These are phyloP conservation scores for Cucurbita moschata DNA, from an alignment of 306 rosid species.

Conservation along the genomic window DNA sequence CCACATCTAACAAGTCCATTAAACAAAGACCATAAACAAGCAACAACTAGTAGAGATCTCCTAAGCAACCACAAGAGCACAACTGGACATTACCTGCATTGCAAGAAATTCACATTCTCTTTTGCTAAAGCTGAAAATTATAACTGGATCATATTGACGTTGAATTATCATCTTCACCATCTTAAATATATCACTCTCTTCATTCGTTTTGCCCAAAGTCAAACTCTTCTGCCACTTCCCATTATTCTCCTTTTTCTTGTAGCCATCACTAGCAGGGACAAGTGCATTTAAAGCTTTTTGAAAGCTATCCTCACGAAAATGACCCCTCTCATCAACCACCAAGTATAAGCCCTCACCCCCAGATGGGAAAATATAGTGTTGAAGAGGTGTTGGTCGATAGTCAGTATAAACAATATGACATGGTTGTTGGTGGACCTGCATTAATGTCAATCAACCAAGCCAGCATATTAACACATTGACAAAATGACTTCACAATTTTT, in stretches of 20 bases:
- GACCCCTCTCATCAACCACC: conserved; percentile 83
- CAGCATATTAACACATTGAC: neutral
- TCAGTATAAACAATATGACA: conserved; percentile 93
- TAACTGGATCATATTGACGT: conserved; percentile 89
- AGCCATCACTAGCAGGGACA: conserved; percentile 39
- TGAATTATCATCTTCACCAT: conserved; percentile 95
- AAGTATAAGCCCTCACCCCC: conserved; percentile 75
- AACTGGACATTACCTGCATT: conserved; percentile 60
- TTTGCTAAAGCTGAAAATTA: conserved; percentile 94
- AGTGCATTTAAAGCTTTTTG: conserved; percentile 70
- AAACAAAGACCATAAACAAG: neutral
- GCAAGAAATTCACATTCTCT: conserved; percentile 90
- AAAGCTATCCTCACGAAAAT: conserved; percentile 77
- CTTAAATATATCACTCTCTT: conserved; percentile 90
- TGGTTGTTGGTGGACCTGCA: conserved; percentile 84
- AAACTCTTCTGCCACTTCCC: conserved; percentile 68
- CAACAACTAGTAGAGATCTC: neutral
- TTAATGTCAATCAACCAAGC: conserved; percentile 16
- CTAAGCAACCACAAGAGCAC: neutral
- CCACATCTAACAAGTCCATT: neutral
- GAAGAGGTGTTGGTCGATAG: conserved; percentile 94
- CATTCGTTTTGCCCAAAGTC: conserved; percentile 41
- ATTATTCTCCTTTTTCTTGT: conserved; percentile 47
- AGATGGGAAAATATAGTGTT: conserved; percentile 82
- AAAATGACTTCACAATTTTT: neutral